A percentile compares a stretch with the other conserved stretches of the same genome.
These are phyloP conservation scores for Chytridium lagenaria DNA, from an alignment of 371 early-diverging fungal genomes.

Conservation along the genomic window DNA sequence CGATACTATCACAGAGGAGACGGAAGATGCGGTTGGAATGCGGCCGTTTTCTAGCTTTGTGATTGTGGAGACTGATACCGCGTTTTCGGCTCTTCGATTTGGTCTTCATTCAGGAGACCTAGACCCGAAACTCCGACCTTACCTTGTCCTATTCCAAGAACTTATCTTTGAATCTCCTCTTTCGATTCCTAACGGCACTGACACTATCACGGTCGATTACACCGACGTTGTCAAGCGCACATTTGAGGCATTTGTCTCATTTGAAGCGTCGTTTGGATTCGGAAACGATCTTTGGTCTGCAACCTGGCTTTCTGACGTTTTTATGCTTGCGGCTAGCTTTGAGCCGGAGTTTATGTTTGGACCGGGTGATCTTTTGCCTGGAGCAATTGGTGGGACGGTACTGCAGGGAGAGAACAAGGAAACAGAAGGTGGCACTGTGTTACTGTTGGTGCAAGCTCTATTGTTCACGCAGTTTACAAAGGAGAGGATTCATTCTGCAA, in stretches of 20 bases:
- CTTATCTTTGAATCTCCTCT: constrained; percentile 56
- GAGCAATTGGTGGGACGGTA: neutral
- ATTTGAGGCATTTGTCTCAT: constrained; percentile 61
- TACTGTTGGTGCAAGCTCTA: constrained; percentile 59
- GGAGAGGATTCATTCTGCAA: constrained; percentile 65
- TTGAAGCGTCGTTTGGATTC: constrained; percentile 67
- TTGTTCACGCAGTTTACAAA: constrained; percentile 64
- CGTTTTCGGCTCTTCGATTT: constrained; percentile 61
- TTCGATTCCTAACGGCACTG: constrained; percentile 10
- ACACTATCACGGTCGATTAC: constrained; percentile 52
- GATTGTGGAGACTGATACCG: constrained; percentile 65
- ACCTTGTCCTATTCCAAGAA: constrained; percentile 66
- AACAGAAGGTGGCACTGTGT: constrained; percentile 33
- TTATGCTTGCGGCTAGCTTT: constrained; percentile 56
- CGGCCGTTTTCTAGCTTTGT: constrained; percentile 58
- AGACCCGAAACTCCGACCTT: constrained; percentile 62
- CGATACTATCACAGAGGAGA: too few relatives aligned
- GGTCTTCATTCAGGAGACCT: constrained; percentile 60
- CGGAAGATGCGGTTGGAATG: too few relatives aligned
- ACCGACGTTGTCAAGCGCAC: constrained; percentile 58
- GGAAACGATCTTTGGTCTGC: constrained; percentile 63
- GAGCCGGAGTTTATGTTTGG: constrained; percentile 47
- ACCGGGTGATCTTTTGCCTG: neutral
- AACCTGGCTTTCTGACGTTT: constrained; percentile 63
- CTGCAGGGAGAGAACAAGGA: neutral